A percentile compares a stretch with the other conserved stretches of the same genome.
phyloP scores from a whole-genome alignment of 768 basidiomycete species.

The Mycena amicta region DNA sequence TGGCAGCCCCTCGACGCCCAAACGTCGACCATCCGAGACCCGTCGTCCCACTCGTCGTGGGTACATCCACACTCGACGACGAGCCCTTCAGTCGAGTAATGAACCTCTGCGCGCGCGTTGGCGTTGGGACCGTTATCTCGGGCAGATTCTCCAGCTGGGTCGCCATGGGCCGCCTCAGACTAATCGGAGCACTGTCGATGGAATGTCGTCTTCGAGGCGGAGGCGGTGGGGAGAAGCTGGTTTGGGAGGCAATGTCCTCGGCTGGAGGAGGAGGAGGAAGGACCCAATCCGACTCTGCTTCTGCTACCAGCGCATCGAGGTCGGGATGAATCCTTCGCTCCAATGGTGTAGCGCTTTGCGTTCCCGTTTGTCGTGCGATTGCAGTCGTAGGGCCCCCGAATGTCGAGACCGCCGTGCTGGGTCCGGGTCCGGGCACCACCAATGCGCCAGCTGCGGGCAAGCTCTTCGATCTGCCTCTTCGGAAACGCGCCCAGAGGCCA shows the following conservation, averaged over 20 bases:
- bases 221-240: conserved; percentile 6
- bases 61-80: conserved; percentile 2
- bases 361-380: not conserved
- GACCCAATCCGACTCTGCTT: too few relatives aligned
- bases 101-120: conserved; percentile 3
- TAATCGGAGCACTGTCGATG: conserved; percentile 4
- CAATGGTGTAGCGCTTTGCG: not conserved
- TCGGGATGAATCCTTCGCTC: conserved; percentile 21
- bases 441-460: conserved; percentile 4
- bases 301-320: conserved; percentile 19
- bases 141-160: conserved; percentile 8
- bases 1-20: conserved; percentile 11
- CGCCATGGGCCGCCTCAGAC: not conserved
- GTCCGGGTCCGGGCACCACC: not conserved
- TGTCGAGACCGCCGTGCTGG: not conserved
- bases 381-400: not conserved
- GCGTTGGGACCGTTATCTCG: conserved; percentile 5
- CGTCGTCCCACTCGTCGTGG: not conserved
- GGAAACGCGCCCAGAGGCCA: conserved; percentile 15
- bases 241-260: not conserved
- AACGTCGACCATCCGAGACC: conserved; percentile 22
- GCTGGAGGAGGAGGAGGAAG: not conserved
- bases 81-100: conserved; percentile 14
- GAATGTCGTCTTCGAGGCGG: conserved; percentile 16
- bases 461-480: conserved; percentile 17